A percentile compares a stretch with the other conserved stretches of the same genome.
These are phyloP conservation scores for Ilyonectria sp. DNA, from an alignment of 2,329 filamentous ascomycete species.

Conservation along the genomic window DNA sequence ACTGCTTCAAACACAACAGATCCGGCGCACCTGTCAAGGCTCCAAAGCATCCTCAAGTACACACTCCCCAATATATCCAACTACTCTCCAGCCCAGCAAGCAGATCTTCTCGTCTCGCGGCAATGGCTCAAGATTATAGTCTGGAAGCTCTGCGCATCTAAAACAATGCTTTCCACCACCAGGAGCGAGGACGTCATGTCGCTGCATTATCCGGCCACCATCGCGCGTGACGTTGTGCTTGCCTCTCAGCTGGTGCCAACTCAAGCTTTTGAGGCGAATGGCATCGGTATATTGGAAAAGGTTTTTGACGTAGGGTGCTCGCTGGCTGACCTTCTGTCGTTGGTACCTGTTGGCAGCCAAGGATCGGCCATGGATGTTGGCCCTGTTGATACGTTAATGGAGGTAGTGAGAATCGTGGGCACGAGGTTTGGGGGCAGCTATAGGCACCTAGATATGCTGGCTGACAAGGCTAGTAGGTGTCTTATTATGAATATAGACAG, in stretches of 20 bases:
- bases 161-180: conserved; percentile 31
- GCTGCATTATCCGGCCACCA: conserved; percentile 42
- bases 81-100: conserved; percentile 40
- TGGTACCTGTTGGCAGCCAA: background rate
- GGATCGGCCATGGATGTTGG: conserved; percentile 27
- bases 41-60: conserved; percentile 34
- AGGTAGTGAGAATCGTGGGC: conserved; percentile 29
- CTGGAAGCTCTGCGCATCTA: conserved; percentile 48
- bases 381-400: conserved; percentile 29
- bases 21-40: conserved; percentile 10
- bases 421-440: conserved; percentile 26
- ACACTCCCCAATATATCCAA: conserved; percentile 26
- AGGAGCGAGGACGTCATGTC: conserved; percentile 46
- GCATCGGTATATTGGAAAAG: conserved; percentile 53
- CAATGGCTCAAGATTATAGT: conserved; percentile 49
- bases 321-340: conserved; percentile 42
- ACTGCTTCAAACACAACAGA: conserved; percentile 15
- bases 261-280: conserved; percentile 51
- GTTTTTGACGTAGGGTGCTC: conserved; percentile 54
- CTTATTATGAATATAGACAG: conserved; percentile 11
- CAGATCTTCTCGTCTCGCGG: conserved; percentile 45
- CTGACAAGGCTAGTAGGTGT: conserved; percentile 28
- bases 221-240: conserved; percentile 47
- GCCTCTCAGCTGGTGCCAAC: conserved; percentile 41
- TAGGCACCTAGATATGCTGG: conserved; percentile 30